Base-by-base conservation (phyloP, 2,329 filamentous ascomycete species). In the Arthrobotrys sinensis region DNA sequence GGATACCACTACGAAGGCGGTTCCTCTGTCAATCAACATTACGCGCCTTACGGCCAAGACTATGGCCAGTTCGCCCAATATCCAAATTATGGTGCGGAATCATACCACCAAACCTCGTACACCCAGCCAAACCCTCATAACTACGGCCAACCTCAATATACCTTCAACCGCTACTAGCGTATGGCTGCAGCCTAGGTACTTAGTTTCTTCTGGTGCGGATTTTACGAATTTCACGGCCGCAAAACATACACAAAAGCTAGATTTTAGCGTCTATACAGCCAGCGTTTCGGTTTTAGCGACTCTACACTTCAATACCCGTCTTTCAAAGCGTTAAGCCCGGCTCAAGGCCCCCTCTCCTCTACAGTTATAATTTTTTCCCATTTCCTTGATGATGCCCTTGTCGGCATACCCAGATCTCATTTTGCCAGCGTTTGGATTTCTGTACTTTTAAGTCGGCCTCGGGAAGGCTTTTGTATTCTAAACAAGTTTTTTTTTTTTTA, bases 181-280 rank as follows among this genome's bases (percentile, higher is more conserved):
- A 7, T 10, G 8, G 10, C 16, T 21, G 24, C 40, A 7, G 2
- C 24, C n/a, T 34, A n/a, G 14, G 19, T 16, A 4, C 24, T 34
- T 46, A 14, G 28, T 46, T 36, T 45, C 14, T 28, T 16, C 40
- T 34, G 7, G 53, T 52, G 32, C 32, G 28, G 28, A 64, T 66
- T 43, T 64, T 40, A 71, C 60, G 69, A 65, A 52, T 50, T 43
- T 71, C 63, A 71, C 67, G 67, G 67, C 67, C 67, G 67, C 36
- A 2, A 55, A 71, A 43, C 50, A 53, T n/a, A 66, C 8, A 52
- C 6, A 71, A 70, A 71, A 64, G 67, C 60, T 50, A 48, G 28
- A 40, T 57, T 68, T 28, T 67, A 46, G 48, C 46, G 48, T 46
- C 6, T 57, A 68, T 40, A 46, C 21, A 21, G 34, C n/a, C 16